These are phyloP conservation scores for Hemisphaericaspora xylanilytica DNA, from an alignment of 1,139 yeast species.

Conservation along the genomic window DNA sequence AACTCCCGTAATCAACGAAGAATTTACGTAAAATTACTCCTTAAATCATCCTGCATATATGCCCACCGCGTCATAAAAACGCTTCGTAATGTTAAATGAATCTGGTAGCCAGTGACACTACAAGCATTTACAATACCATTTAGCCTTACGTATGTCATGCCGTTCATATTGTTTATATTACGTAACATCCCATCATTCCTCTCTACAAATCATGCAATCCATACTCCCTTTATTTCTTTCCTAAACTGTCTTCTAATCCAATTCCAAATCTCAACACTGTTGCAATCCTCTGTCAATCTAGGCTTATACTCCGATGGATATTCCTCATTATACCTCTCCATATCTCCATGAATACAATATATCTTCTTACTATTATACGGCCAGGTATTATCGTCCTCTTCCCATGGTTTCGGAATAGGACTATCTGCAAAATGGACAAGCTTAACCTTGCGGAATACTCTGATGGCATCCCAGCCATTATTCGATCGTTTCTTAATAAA, in stretches of 20 bases:
- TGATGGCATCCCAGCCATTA: conserved; percentile 28
- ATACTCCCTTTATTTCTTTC: conserved; percentile 10
- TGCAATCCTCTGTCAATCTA: conserved; percentile 32
- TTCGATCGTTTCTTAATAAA: conserved; percentile 21
- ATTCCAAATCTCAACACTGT: conserved; percentile 32
- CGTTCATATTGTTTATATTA: no score
- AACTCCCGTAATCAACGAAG: no score
- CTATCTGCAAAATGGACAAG: conserved; percentile 44
- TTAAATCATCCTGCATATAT: no score
- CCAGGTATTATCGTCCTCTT: conserved; percentile 16
- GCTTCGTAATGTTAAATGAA: no score
- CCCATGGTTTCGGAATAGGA: conserved; percentile 52
- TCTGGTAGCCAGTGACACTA: no score
- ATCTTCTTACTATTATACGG: conserved; percentile 28
- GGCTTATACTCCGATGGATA: conserved; percentile 29
- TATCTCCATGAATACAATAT: conserved; percentile 22
- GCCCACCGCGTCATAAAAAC: no score
- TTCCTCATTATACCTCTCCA: conserved; percentile 16
- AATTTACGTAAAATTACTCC: no score
- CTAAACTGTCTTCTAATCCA: conserved; percentile 21
- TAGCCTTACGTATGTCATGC: no score
- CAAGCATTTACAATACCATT: no score
- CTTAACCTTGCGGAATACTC: conserved; percentile 20
- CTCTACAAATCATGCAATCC: conserved; percentile 9
- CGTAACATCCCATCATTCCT: no score